phyloP scores from a whole-genome alignment of 2,329 filamentous ascomycete genomes.

The Stachybotrys elegans region DNA sequence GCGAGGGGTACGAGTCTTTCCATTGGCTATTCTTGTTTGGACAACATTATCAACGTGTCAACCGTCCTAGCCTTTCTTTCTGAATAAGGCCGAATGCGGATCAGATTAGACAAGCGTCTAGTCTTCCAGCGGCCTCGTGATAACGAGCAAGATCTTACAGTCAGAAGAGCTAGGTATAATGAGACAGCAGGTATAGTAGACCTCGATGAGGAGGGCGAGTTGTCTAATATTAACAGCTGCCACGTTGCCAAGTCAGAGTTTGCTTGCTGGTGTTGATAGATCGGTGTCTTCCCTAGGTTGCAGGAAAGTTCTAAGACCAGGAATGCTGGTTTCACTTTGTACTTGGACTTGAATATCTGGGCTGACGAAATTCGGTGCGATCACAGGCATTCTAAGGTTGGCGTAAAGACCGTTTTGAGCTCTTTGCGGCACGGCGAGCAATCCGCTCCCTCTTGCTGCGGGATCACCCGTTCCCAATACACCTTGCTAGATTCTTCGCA shows the following conservation, averaged over 20 bases:
- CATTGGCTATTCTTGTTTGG: no score
- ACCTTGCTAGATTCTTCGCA: conserved; percentile 39
- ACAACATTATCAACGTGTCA: no score
- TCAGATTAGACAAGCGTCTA: no score
- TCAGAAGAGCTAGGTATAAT: no score
- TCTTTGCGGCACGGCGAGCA: conserved; percentile 74
- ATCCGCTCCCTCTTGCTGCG: conserved; percentile 76
- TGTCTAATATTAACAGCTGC: no score
- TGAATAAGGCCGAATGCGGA: no score
- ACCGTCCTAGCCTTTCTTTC: no score
- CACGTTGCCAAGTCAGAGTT: conserved; percentile 74
- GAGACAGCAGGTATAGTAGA: no score
- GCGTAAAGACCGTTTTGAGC: conserved; percentile 94
- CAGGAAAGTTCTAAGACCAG: conserved; percentile 65
- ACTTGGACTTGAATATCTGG: conserved; percentile 72
- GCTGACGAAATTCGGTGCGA: conserved; percentile 75
- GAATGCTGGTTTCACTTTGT: conserved; percentile 74
- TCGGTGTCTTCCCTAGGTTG: conserved; percentile 70
- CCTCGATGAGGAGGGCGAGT: no score
- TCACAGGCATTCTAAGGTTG: conserved; percentile 87
- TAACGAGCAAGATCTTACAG: no score
- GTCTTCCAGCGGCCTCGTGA: no score
- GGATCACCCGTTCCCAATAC: conserved; percentile 61
- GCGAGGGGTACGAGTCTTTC: no score
- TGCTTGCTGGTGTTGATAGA: conserved; percentile 87